Percentiles rank a stretch among this genome's conserved stretches.
phyloP scores from a whole-genome alignment of 495 filamentous ascomycete genomes.

The Podospora comata region DNA sequence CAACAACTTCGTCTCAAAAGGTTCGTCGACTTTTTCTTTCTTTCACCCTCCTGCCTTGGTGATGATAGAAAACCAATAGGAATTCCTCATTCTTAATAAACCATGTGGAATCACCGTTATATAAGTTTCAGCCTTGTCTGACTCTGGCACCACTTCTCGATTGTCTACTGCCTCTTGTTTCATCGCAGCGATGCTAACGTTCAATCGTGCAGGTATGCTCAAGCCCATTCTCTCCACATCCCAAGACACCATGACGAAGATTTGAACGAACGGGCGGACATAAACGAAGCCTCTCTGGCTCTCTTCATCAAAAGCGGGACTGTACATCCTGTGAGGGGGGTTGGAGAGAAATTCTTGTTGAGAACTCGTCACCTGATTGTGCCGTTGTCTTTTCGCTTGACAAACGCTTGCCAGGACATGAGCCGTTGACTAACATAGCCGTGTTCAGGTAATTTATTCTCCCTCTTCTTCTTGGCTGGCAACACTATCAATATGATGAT shows the following conservation, averaged over 20 bases:
- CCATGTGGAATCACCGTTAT: constrained; percentile 67
- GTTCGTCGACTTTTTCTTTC: constrained; percentile 46
- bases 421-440: constrained; percentile 34
- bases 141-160: constrained; percentile 37
- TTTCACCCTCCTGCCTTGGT: constrained; percentile 43
- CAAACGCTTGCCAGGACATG: constrained; percentile 4
- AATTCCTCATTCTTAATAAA: constrained; percentile 95
- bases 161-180: constrained; percentile 30
- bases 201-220: constrained; percentile 57
- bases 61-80: constrained; percentile 85
- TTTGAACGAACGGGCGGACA: constrained; percentile 99
- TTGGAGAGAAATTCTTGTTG: constrained; percentile 80
- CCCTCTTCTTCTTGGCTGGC: constrained; percentile 19
- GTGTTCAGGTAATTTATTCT: constrained; percentile 43
- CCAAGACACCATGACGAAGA: constrained; percentile 69
- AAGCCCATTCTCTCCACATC: constrained; percentile 20
- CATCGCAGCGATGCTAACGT: constrained; percentile 38
- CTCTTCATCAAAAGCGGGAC: constrained; percentile 64
- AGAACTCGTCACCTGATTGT: constrained; percentile 93
- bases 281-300: constrained; percentile 64
- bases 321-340: constrained; percentile 84
- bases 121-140: constrained; percentile 99
- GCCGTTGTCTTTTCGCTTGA: constrained; percentile 33
- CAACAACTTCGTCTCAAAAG: constrained; percentile 46
- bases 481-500: constrained; percentile 44